A percentile compares a stretch with the other conserved stretches of the same genome.
phyloP scores from a whole-genome alignment of 768 basidiomycete genomes.

The Lentinula sp. region DNA sequence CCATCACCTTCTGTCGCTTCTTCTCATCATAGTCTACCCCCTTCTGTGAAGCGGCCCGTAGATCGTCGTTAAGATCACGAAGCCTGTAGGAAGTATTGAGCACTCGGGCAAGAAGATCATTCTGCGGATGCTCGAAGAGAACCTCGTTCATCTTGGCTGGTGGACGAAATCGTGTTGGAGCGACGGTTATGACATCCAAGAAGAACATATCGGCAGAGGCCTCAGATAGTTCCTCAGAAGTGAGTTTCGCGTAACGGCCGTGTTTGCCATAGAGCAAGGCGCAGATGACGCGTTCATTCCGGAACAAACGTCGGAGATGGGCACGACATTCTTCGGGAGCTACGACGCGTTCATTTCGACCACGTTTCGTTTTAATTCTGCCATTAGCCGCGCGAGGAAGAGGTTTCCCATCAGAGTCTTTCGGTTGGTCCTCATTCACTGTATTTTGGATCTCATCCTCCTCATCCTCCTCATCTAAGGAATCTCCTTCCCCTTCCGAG shows the following conservation, averaged over 20 bases:
- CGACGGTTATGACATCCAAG: constrained; percentile 84
- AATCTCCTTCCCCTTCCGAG: constrained; percentile 33
- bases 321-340: constrained; percentile 90
- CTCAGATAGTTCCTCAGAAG: constrained; percentile 52
- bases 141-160: constrained; percentile 88
- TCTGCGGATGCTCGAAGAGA: constrained; percentile 94
- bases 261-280: constrained; percentile 89
- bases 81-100: constrained; percentile 76
- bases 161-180: constrained; percentile 95
- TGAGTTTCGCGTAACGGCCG: constrained; percentile 69
- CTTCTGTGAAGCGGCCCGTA: constrained; percentile 60
- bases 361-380: constrained; percentile 66
- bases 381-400: constrained; percentile 73
- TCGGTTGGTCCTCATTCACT: constrained; percentile 35
- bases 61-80: constrained; percentile 66
- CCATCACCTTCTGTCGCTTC: constrained; percentile 51
- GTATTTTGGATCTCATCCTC: constrained; percentile 46
- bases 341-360: constrained; percentile 87
- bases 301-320: constrained; percentile 85
- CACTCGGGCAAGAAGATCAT: constrained; percentile 79
- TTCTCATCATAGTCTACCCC: constrained; percentile 43
- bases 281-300: constrained; percentile 77
- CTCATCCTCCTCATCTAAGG: constrained; percentile 25
- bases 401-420: constrained; percentile 23
- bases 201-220: constrained; percentile 96